Percentiles rank a stretch among this genome's conserved stretches.
These are phyloP conservation scores for Bipolaris sorokiniana DNA, from an alignment of 2,329 filamentous ascomycete species.

Conservation along the genomic window DNA sequence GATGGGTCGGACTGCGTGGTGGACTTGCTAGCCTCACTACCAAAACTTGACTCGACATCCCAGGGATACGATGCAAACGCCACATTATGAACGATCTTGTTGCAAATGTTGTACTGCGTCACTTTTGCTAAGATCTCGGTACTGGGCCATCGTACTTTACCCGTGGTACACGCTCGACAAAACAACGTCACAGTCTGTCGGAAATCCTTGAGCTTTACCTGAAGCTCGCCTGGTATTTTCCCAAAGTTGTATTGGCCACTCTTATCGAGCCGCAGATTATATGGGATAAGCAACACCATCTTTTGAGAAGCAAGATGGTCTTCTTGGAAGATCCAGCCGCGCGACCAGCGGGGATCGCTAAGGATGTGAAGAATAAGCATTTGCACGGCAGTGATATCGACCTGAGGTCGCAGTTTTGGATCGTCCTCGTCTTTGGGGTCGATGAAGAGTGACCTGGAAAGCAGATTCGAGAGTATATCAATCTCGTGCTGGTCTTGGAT, in stretches of 20 bases:
- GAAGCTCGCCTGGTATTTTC: constrained; percentile 18
- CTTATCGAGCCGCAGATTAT: background rate
- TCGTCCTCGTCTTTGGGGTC: background rate
- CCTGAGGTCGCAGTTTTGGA: background rate
- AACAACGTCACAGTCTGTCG: constrained; percentile 25
- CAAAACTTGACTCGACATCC: background rate
- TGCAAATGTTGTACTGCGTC: constrained; percentile 32
- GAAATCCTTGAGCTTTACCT: constrained; percentile 18
- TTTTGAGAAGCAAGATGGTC: constrained; percentile 23
- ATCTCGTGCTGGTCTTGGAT: constrained; percentile 18
- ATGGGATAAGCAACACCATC: constrained; percentile 28
- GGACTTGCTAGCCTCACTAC: background rate
- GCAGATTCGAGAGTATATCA: constrained; percentile 13
- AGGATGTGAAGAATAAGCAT: constrained; percentile 21
- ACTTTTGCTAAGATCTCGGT: constrained; percentile 22
- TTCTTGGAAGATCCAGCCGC: constrained; percentile 35
- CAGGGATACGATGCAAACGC: background rate
- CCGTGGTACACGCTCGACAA: constrained; percentile 16
- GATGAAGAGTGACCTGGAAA: constrained; percentile 10
- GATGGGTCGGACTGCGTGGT: background rate
- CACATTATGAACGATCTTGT: constrained; percentile 6
- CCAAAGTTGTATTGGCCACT: constrained; percentile 6
- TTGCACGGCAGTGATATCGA: constrained; percentile 7
- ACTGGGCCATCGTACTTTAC: constrained; percentile 4
- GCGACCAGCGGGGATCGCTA: constrained; percentile 25